Percentiles rank a stretch among this genome's conserved stretches.
Conservation (phyloP, 73 alveolate genomes). For the Uronychia setigera region DNA sequence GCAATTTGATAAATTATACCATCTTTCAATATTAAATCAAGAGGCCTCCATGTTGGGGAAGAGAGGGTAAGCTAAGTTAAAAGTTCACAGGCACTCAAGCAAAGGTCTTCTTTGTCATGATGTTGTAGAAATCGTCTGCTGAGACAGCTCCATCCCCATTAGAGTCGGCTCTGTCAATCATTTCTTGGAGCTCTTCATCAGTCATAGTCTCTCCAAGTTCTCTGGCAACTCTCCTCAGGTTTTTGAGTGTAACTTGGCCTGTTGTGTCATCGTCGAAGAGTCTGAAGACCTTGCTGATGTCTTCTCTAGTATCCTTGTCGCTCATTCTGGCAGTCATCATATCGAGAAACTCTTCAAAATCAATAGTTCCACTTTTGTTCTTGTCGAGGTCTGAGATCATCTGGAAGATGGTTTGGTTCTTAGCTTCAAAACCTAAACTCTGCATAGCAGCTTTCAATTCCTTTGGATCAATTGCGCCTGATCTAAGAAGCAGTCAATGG, state of each 20-base stretch:
- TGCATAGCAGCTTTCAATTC: constrained; percentile 83
- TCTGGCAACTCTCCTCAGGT: constrained; percentile 81
- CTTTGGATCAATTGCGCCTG: constrained; percentile 77
- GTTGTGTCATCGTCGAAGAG: constrained; percentile 80
- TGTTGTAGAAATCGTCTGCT: constrained; percentile 78
- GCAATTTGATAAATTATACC: no score
- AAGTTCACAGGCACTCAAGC: no score
- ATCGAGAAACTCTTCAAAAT: constrained; percentile 83
- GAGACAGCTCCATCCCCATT: constrained; percentile 84
- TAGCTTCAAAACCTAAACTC: constrained; percentile 81
- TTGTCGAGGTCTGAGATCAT: constrained; percentile 77
- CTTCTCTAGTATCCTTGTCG: constrained; percentile 81
- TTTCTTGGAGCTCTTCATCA: constrained; percentile 87
- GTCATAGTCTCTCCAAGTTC: constrained; percentile 86
- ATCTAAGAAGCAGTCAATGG: background rate
- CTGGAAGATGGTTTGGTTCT: constrained; percentile 76
- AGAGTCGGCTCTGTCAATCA: constrained; percentile 78
- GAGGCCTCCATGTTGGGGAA: no score
- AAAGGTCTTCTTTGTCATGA: constrained; percentile 76
- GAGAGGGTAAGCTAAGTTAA: no score
- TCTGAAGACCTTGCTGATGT: constrained; percentile 70
- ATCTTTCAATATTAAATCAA: no score
- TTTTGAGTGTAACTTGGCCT: constrained; percentile 63
- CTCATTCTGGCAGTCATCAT: constrained; percentile 78
- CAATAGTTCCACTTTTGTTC: constrained; percentile 70